Evolutionary conservation across 2,329 filamentous ascomycete species (phyloP), one percentile per base, ranked within the genome.

Genomic region (Fusarium equiseti): DNA sequence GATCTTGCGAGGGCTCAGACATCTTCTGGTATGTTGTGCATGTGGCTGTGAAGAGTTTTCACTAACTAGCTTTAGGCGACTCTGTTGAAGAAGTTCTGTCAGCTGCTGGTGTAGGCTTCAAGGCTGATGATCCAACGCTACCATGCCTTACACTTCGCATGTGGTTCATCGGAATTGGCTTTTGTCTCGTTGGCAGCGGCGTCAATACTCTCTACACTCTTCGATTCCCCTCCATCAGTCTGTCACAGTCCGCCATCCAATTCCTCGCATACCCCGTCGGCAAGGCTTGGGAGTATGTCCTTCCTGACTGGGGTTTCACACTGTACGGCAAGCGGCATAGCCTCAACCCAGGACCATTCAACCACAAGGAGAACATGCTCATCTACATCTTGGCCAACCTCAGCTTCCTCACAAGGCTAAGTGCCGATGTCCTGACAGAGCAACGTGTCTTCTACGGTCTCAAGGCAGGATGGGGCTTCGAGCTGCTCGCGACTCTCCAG

Each of bases 321-420:
- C 11, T 77, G 32, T 56, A 68, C 3, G 78, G 78, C 5, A 54
- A 42, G 12, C 71, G 75, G 2, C 57, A 75, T 12, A 76, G 78
- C 55, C 63, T 83, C 7, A 85, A 85, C 53, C 83, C 82, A 9
- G 79, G 82, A 2, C 78, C 80, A 0, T 80, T 79, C 58, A 80
- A 80, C 51, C 74, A 78, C 60, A 80, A 79, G 73, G 86, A 88
- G 75, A 86, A 88, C 71, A 85, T 86, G 75, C 78, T 88, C 18
- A 85, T 88, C 54, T 84, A 83, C 59, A 85, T 87, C 62, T 83
- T 87, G 79, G 86, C 89, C 50, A 89, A 90, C 75, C 82, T 85
- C 2, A 84, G 82, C 16, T 83, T 84, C 55, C 79, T 82, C 20
- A 80, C 77, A 4, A 73, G 78, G n/a, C 69, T 79, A 11, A 79